phyloP scores from a whole-genome alignment of 192 early-diverging fungal species.

The Funneliformis geosporum region DNA sequence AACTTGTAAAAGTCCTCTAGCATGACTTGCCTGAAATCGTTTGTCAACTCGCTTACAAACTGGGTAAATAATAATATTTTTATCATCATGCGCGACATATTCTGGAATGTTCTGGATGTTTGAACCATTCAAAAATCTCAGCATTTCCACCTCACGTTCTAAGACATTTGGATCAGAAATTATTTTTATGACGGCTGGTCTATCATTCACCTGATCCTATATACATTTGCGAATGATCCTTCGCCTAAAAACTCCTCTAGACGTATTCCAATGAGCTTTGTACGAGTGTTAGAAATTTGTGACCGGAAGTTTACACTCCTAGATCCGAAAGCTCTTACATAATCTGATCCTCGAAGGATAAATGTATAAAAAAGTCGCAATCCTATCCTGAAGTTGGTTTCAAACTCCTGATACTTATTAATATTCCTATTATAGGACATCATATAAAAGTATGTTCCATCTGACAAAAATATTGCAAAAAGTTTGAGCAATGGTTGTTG shows the following conservation, averaged over 20 bases:
- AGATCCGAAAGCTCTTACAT: no score
- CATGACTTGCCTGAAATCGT: no score
- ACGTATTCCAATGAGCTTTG: not conserved
- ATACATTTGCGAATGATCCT: not conserved
- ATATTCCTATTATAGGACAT: conserved; percentile 12
- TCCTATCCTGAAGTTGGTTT: not conserved
- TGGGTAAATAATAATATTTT: not conserved
- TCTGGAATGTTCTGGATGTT: not conserved
- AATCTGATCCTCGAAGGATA: not conserved
- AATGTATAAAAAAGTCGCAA: not conserved
- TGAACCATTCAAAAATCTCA: not conserved
- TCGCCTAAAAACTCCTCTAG: not conserved
- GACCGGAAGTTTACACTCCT: no score
- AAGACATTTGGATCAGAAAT: not conserved
- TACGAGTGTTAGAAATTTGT: no score
- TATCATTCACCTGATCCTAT: not conserved
- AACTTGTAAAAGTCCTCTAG: no score
- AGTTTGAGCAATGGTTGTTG: not conserved
- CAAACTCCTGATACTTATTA: not conserved
- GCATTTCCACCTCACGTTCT: not conserved
- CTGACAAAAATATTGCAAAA: not conserved
- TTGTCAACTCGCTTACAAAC: no score
- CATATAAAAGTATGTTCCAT: not conserved
- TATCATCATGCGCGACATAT: not conserved
- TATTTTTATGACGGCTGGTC: not conserved